Evolutionary conservation across 176 grass and related monocot genomes (phyloP), one percentile per base, ranked within the genome.

Genomic region (Carex parvula): DNA sequence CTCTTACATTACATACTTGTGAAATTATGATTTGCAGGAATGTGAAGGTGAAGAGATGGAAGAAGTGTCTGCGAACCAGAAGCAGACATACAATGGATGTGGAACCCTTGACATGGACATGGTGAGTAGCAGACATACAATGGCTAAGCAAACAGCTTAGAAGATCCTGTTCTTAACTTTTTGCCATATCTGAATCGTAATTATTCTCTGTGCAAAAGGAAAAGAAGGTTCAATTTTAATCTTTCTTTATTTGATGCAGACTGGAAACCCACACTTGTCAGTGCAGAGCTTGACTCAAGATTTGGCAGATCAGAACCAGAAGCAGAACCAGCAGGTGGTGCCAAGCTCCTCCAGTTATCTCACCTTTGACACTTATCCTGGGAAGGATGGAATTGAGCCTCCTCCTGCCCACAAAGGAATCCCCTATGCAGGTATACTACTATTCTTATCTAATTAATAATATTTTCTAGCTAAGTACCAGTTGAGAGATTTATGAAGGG

Each of bases 291-390:
- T 61, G 16, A 86, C 81, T 62, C 84, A 83, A 84, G 86, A 81
- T 63, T 77, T 90, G 44, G 68, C 81, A 79, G 86, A 93, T 64
- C 65, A 88, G 63, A 93, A 87, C 16, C 60, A 89, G 79, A 89
- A 91, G 55, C 77, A 88, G 83, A 86, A 66, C 39, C 61, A 87
- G 32, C 86, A 81, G 52, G 89, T 94, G 78, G 89, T 90, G 70
- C 75, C 86, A 56, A 81, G 79, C 84, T 90, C 90, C 41, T 90
- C 89, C 60, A 94, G 92, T 87, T 87, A 91, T 73, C 79, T 93
- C 64, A 94, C 92, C 88, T 89, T 85, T 12, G 88, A 83, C 78
- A 86, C 87, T 81, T 88, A 84, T 91, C n/a, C 62, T 68, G 81
- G 89, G 71, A 78, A 53, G 60, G 88, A 89, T 8, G 70, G 30